phyloP scores from a whole-genome alignment of 176 grass and related monocot species.

The Oropetium thomaeum region DNA sequence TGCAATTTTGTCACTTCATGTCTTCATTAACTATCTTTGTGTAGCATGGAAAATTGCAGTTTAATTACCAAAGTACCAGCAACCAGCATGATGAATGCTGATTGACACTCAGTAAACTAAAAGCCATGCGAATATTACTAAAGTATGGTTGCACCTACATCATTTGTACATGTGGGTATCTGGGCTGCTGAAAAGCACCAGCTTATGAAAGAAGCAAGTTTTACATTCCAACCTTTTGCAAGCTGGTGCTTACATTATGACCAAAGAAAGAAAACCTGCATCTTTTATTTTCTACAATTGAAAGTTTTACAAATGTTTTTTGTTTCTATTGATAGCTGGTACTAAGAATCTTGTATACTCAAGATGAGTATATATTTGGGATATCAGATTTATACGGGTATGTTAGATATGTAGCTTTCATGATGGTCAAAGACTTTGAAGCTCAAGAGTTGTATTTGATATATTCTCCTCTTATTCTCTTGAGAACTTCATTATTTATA shows the following conservation, averaged over 20 bases:
- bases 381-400: neutral
- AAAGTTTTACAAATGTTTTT: too few relatives aligned
- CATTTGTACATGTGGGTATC: neutral
- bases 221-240: neutral
- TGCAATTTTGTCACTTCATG: slow-evolving; percentile 15
- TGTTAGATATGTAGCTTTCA: neutral
- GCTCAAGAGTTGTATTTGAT: neutral
- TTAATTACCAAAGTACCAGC: neutral
- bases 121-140: neutral
- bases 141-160: neutral
- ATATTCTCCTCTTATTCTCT: neutral
- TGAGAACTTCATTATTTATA: neutral
- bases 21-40: too few relatives aligned
- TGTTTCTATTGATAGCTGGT: neutral
- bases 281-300: neutral
- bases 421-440: neutral
- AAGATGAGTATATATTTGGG: neutral
- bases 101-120: neutral
- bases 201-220: neutral
- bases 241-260: neutral
- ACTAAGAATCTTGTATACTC: neutral
- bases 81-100: neutral
- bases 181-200: neutral
- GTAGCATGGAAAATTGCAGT: neutral
- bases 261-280: neutral